Evolutionary conservation across 2,329 filamentous ascomycete species (phyloP), one percentile per base, ranked within the genome.

Genomic region (Penicillium vulpinum): DNA sequence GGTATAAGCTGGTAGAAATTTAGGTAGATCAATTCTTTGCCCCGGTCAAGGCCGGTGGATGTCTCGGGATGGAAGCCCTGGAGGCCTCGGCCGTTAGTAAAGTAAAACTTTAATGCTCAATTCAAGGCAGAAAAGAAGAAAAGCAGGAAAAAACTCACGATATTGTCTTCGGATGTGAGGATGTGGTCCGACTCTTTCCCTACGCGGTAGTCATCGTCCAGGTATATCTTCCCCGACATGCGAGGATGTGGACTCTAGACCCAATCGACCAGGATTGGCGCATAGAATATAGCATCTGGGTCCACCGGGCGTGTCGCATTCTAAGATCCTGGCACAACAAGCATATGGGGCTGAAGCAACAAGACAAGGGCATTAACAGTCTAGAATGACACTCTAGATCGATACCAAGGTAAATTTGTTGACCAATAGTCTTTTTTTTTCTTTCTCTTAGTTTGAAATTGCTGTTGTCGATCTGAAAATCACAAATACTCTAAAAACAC

Each of bases 241-340:
- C 29, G 22, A 35, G 45, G 9, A 6, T 22, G 36, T 36, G 29
- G 4, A 41, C 45, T 51, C 52, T 55, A 55, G 38, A 22, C 38
- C 54, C 9, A 39, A 33, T 45, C 31, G 48, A 39, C 54, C 48
- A 46, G 48, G 54, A 22, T 50, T 41, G 22, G 22, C 5, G 21
- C 11, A 26, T 31, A 29, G 26, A 29, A 26, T 22, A 48, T 41
- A 21, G 28, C 16, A 43, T 45, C 22, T 44, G 53, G 33, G 33
- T 46, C 35, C 26, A 52, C 18, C 9, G 28, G 33, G 54, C 16
- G 28, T 41, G 47, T 52, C 47, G 47, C 40, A 56, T 60, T 41
- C 24, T 24, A 46, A 59, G 57, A 64, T 64, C 62, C 64, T 59
- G 58, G 64, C 60, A 35, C 56, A 61, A 59, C 62, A 45, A 57